Evolutionary conservation across 768 basidiomycete genomes (phyloP).

Genomic region (Lyophyllum shimeji): DNA sequence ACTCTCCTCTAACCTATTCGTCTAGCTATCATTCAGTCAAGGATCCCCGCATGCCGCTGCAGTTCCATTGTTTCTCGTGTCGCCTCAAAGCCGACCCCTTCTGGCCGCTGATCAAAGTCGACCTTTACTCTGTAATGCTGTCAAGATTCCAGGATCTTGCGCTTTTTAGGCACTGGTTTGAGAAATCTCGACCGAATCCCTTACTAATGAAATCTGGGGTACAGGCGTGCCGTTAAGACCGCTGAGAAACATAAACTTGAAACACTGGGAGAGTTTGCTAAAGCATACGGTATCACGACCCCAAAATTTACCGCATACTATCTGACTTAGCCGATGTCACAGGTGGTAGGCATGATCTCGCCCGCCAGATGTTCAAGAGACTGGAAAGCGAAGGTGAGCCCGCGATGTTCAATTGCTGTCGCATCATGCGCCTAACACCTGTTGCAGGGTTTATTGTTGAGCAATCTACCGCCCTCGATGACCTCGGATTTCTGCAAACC

Average conservation of each 20-base stretch:
- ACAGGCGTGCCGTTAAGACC: conserved; percentile 28
- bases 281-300: conserved; percentile 49
- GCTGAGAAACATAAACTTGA: conserved; percentile 49
- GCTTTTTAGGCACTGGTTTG: conserved; percentile 55
- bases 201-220: not conserved
- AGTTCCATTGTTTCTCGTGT: conserved; percentile 77
- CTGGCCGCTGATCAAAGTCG: conserved; percentile 68
- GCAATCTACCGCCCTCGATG: conserved; percentile 46
- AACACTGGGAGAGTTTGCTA: conserved; percentile 53
- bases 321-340: not conserved
- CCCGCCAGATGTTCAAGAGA: conserved; percentile 63
- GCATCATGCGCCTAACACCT: not conserved
- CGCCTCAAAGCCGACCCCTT: conserved; percentile 63
- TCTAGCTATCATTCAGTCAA: conserved; percentile 59
- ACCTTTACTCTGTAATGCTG: conserved; percentile 57
- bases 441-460: conserved; percentile 59
- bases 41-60: conserved; percentile 57
- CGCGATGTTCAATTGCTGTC: not conserved
- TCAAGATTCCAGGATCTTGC: conserved; percentile 68
- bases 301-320: not conserved
- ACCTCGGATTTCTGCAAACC: conserved; percentile 47
- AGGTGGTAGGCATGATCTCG: conserved; percentile 56
- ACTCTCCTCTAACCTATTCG: not conserved
- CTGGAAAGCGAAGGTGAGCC: conserved; percentile 67
- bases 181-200: not conserved